phyloP scores from a whole-genome alignment of 129 eudicot species.

The Kitagawia praeruptora region DNA sequence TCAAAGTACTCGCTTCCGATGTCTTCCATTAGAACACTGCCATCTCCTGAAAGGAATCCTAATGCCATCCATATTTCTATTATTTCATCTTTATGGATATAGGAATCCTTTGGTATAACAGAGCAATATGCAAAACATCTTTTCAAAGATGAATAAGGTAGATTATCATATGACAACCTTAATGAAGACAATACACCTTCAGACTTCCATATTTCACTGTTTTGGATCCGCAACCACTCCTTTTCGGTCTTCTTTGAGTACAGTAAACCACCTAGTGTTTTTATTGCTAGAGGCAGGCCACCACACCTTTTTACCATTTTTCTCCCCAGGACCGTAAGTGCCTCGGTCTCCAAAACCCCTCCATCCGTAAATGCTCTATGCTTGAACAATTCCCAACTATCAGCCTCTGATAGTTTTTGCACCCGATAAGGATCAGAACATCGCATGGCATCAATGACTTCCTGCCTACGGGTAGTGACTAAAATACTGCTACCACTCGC shows the following conservation, averaged over 20 bases:
- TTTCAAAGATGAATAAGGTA: not conserved
- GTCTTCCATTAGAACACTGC: slow-evolving; percentile 5
- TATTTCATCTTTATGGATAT: slow-evolving; percentile 3
- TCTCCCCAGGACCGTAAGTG: slow-evolving; percentile 2
- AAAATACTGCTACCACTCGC: slow-evolving; percentile 13
- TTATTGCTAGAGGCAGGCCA: slow-evolving; percentile 19
- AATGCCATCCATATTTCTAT: slow-evolving; percentile 30
- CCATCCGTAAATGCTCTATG: slow-evolving; percentile 3
- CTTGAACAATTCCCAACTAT: slow-evolving; percentile 21
- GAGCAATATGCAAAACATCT: slow-evolving; percentile 7
- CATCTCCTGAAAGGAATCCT: slow-evolving; percentile 17
- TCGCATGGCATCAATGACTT: not conserved
- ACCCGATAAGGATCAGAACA: not conserved
- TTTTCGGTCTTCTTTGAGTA: not conserved
- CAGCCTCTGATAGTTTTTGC: slow-evolving; percentile 8
- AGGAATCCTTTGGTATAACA: slow-evolving; percentile 5
- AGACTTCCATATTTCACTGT: slow-evolving; percentile 6
- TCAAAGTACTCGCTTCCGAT: slow-evolving; percentile 11
- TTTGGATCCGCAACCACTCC: slow-evolving; percentile 11
- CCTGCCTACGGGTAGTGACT: slow-evolving; percentile 20
- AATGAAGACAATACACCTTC: not conserved
- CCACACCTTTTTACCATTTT: slow-evolving; percentile 12
- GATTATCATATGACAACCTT: not conserved
- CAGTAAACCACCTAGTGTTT: slow-evolving; percentile 9
- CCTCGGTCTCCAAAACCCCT: not conserved